A percentile compares a stretch with the other conserved stretches of the same genome.
These are phyloP conservation scores for Elsinoe batatas DNA, from an alignment of 2,329 filamentous ascomycete genomes.

Conservation along the genomic window DNA sequence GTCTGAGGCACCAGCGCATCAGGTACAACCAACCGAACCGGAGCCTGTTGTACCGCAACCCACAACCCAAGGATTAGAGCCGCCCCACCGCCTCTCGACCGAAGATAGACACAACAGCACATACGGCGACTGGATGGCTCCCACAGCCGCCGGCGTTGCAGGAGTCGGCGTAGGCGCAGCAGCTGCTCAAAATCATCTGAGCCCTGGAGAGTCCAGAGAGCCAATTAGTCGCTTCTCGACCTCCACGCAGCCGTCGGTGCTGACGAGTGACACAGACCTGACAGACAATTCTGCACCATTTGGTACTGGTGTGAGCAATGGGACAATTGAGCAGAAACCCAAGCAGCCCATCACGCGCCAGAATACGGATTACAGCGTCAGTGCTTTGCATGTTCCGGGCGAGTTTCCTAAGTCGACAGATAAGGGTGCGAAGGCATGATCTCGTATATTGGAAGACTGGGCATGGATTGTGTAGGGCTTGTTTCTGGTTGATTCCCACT, in stretches of 20 bases:
- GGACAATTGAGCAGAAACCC: not conserved
- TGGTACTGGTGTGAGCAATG: not conserved
- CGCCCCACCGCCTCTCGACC: slow-evolving; percentile 1
- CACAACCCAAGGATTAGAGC: not conserved
- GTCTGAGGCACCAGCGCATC: slow-evolving; percentile 13
- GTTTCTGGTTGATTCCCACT: not conserved
- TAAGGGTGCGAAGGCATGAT: slow-evolving; percentile 5
- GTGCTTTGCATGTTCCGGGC: slow-evolving; percentile 60
- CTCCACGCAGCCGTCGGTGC: slow-evolving; percentile 4
- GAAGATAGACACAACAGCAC: slow-evolving; percentile 29
- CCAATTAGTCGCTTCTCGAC: slow-evolving; percentile 8
- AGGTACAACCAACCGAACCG: slow-evolving; percentile 18
- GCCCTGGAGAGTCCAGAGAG: not conserved
- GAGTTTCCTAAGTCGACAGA: slow-evolving; percentile 35
- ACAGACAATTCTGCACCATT: slow-evolving; percentile 3
- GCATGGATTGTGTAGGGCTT: not conserved
- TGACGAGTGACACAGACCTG: slow-evolving; percentile 7
- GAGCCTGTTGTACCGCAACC: not conserved
- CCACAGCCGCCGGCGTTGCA: slow-evolving; percentile 33
- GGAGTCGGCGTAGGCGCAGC: slow-evolving; percentile 33
- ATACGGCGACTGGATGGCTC: slow-evolving; percentile 45
- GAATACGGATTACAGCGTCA: slow-evolving; percentile 45
- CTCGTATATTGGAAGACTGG: not conserved
- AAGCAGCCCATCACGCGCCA: not conserved
- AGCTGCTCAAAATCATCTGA: slow-evolving; percentile 6